Percentiles rank a stretch among this genome's conserved stretches.
Evolutionary conservation across 495 filamentous ascomycete species (phyloP).

Genomic region (Recurvomyces mirabilis): DNA sequence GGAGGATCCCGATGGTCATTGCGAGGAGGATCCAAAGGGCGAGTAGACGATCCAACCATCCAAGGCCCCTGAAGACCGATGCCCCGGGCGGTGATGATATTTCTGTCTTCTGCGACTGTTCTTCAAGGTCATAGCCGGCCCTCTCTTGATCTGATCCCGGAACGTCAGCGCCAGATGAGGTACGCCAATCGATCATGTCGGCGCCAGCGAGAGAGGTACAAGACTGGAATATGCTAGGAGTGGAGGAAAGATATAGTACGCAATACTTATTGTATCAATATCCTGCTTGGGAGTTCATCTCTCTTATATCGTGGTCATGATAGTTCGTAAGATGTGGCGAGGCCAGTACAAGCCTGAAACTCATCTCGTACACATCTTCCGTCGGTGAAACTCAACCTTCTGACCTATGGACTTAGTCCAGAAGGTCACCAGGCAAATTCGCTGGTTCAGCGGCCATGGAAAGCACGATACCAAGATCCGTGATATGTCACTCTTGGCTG

Average conservation of each 20-base stretch:
- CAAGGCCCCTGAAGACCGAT: slow-evolving; percentile 34
- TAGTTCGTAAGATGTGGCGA: not conserved
- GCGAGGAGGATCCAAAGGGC: slow-evolving; percentile 74
- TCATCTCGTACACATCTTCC: not conserved
- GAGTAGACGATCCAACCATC: slow-evolving; percentile 59
- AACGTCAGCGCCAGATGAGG: not conserved
- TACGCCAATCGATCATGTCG: not conserved
- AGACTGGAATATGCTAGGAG: not conserved
- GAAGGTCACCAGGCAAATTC: not conserved
- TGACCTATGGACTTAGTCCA: not conserved
- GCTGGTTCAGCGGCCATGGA: not conserved
- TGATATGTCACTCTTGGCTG: too few species aligned
- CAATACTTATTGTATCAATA: too few species aligned
- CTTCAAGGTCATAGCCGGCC: not conserved
- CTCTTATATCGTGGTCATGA: not conserved
- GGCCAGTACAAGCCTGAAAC: not conserved
- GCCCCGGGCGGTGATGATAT: not conserved
- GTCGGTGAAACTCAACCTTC: not conserved
- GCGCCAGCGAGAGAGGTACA: not conserved
- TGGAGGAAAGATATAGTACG: too few species aligned
- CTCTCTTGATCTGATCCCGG: not conserved
- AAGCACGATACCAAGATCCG: not conserved
- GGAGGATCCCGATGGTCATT: slow-evolving; percentile 61
- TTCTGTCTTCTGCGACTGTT: not conserved
- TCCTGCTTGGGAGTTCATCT: not conserved